Percentiles rank a stretch among this genome's conserved stretches.
Evolutionary conservation across 2,329 filamentous ascomycete species (phyloP).

Genomic region (Neonectria punicea): DNA sequence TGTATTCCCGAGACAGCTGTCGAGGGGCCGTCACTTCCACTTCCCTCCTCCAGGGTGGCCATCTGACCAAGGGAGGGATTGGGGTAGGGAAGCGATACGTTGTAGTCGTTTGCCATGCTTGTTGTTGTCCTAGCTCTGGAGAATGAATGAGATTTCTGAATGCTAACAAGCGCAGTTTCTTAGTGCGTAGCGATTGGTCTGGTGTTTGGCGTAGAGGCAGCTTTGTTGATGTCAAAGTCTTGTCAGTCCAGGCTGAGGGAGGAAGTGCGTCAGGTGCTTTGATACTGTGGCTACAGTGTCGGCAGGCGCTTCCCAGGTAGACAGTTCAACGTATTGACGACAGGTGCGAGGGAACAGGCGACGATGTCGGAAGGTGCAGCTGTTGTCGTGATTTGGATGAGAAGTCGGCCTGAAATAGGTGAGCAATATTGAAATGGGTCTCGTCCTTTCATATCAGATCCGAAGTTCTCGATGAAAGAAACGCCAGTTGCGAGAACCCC

Average conservation of each 20-base stretch:
- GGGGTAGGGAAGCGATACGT: conserved; percentile 48
- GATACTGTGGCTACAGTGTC: background rate
- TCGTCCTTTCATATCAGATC: conserved; percentile 33
- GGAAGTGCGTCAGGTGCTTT: background rate
- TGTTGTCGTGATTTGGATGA: background rate
- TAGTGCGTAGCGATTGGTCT: background rate
- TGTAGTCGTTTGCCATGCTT: conserved; percentile 42
- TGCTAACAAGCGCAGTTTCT: too few species aligned
- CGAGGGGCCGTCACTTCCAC: conserved; percentile 9
- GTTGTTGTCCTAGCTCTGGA: background rate
- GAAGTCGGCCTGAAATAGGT: background rate
- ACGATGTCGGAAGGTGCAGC: background rate
- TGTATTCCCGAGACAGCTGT: conserved; percentile 30
- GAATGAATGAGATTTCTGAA: background rate
- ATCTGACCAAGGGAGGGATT: conserved; percentile 48
- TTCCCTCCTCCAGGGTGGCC: conserved; percentile 29
- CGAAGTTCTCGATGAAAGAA: conserved; percentile 12
- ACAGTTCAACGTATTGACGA: background rate
- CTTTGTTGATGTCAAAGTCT: background rate
- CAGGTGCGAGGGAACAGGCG: background rate
- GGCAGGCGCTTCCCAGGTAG: background rate
- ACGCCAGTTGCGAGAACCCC: conserved; percentile 6
- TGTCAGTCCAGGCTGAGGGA: background rate
- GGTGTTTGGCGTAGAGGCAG: background rate
- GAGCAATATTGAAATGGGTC: conserved; percentile 4